Conservation (phyloP, 176 grass and related monocot species). For the Oryza nivara region DNA sequence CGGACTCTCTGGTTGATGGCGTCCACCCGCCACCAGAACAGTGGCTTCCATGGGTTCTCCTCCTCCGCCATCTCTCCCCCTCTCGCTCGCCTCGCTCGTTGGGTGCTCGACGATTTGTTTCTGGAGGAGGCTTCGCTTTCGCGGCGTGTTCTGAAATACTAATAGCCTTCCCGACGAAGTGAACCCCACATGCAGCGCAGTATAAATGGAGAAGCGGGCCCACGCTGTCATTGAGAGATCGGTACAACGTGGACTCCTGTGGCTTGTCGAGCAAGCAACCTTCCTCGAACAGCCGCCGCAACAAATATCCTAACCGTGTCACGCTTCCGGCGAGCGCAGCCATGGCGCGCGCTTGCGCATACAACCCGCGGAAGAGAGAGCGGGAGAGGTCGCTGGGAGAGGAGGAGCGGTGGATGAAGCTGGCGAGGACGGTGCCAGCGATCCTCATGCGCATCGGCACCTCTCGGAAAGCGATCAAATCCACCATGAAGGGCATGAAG, state of each 20-base stretch:
- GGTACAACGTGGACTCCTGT: no score
- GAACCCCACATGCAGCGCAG: no score
- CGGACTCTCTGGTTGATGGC: neutral
- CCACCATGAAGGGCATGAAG: neutral
- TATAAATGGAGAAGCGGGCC: no score
- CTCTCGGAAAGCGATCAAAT: no score
- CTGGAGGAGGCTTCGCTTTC: neutral
- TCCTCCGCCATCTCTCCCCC: neutral
- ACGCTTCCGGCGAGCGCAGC: neutral
- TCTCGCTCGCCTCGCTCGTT: neutral
- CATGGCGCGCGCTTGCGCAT: neutral
- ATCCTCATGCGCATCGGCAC: neutral
- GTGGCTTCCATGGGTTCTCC: neutral
- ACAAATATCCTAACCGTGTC: no score
- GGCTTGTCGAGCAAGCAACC: no score
- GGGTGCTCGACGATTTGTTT: neutral
- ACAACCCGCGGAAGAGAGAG: neutral
- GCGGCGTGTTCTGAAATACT: no score
- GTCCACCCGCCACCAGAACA: neutral
- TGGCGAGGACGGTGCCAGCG: neutral
- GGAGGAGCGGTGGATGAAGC: conserved; percentile 4
- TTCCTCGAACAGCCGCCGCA: no score
- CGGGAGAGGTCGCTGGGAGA: no score
- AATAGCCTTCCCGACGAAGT: no score
- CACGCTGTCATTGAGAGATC: no score